Base-by-base conservation (phyloP, 176 grass and related monocot genomes). In the Rhynchospora tenuis region DNA sequence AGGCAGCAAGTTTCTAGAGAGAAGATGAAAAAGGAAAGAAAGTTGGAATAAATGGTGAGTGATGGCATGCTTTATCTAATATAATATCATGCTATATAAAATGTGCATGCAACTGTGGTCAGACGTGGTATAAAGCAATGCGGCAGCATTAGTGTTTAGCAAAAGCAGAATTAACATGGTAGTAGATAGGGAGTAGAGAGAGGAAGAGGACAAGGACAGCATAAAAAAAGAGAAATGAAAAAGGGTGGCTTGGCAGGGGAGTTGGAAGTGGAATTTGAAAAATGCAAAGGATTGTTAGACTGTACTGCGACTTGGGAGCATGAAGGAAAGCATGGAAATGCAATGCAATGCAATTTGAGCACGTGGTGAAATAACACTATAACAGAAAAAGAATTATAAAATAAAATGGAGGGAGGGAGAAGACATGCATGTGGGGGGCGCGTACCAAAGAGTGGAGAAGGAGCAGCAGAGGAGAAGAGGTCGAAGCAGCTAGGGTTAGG, bases 1-100 rank as follows among this genome's bases (percentile, higher is more conserved):
- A 82, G 80, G 80, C 80, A 10, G 44, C 24, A 19, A 82, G 23
- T 82, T 64, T 50, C 80, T 82, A 68, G 19, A 67, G 67, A 13
- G 9, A 48, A 80, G 11, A 62, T 7, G 12, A 64, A 47, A 65
- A 76, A 76, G 46, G 29, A 76, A 29, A 3, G 23, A 23, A 54
- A 50, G 1, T 54, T 46, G 42, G 19, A 71, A 22, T 71, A 44
- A 43, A 71, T 71, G 67, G 17, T 71, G 19, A 71, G 44, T 61
- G 20, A 24, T 61, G 0, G 9, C 1, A 22, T 61, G 22, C 59
- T 24, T 45, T 22, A 43, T 71, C 2, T 71, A 71, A 71, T 71
- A 3, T 33, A 38, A 38, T 38, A 3, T 4, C 5, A 38, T 38
- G 33, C 67, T 44, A 71, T 46, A 71, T 1, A 3, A n/a, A 20